Base-by-base conservation (phyloP, 2,329 filamentous ascomycete species). In the Daldinia eschscholtzii region DNA sequence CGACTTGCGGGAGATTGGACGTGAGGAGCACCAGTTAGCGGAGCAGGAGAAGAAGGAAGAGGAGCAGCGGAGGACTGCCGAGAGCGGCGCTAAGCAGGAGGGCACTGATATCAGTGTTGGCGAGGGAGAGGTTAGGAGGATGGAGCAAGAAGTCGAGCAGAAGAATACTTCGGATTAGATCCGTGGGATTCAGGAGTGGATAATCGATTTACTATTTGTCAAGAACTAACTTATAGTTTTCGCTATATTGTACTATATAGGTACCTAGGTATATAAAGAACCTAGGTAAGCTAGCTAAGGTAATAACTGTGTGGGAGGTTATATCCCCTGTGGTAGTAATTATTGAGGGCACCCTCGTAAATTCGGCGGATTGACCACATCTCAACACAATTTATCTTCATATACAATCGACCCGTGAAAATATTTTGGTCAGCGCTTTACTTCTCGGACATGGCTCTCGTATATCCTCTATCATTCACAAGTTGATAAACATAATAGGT, bases 1-100 rank as follows among this genome's bases (percentile, higher is more conserved):
- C 59, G 84, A 89, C 68, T 75, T 80, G n/a, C 74, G 78, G 9
- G 79, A 81, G 59, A 73, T 82, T 15, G 70, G 71, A 15, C 65
- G 50, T 6, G 72, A 75, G 56, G 71, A 75, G 26, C 48, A 30
- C 12, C 57, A 63, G 26, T 64, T 77, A n/a, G 55, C 71, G 42
- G 66, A 73, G 46, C 75, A 77, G 52, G 75, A 75, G 57, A 66
- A 71, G 63, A 71, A 74, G 26, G 75, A 76, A 55, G 68, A 67
- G 20, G 68, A 70, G 41, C 64, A 73, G 66, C 74, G 74, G 7
- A 67, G 74, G 23, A 73, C 73, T 35, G 73, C 74, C 23, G 70
- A 64, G 44, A 41, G 46, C 12, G 50, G 3, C 57, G 65, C 37
- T n/a, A 26, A 48, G 12, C 44, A 41, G 5, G 5, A 53, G 13